Base-by-base conservation (phyloP, 257 asterid species). In the Buddleja alternifolia region DNA sequence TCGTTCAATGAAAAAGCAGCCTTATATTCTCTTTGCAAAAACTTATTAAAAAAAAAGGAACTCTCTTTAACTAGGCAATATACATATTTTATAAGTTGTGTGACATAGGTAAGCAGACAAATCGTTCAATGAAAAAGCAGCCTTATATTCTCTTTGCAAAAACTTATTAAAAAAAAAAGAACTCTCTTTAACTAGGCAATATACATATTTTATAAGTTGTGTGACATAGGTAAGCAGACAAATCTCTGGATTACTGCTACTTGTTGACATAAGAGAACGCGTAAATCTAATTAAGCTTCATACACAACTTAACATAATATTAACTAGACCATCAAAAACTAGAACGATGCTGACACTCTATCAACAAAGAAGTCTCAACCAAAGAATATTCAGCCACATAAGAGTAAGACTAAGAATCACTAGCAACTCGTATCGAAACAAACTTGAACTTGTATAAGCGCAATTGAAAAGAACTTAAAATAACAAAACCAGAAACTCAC, bases 281-380 rank as follows among this genome's bases (percentile, higher is more conserved):
- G 23, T 17, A 63, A 32, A 53, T 55, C 51, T 46, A 45, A 48
- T 66, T 21, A 16, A 50, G 66, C 65, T 59, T 21, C 52, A 77
- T 46, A 66, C 45, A 36, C 32, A 58, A 52, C 42, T 73, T 74
- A 17, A 55, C 66, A 76, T 45, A 36, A 53, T 2, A 14, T 25
- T 7, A 21, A 24, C 57, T 23, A 59, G 62, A n/a, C n/a, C 16
- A 24, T 45, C 51, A 40, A 14, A 19, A 46, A 34, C 47, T 46
- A 57, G 17, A 69, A 6, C 34, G 8, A 14, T 19, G 47, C 41
- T 58, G 20, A 50, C 15, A 29, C 34, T 29, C 34, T 29, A 29
- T 29, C 34, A 29, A 29, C 5, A 29, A 5, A 1, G 34, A 29
- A 29, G 34, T 29, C 34, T 29, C 71, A 42, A 63, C 48, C 53